Conservation (phyloP, 2,329 filamentous ascomycete genomes). For the Pseudonectria buxi region DNA sequence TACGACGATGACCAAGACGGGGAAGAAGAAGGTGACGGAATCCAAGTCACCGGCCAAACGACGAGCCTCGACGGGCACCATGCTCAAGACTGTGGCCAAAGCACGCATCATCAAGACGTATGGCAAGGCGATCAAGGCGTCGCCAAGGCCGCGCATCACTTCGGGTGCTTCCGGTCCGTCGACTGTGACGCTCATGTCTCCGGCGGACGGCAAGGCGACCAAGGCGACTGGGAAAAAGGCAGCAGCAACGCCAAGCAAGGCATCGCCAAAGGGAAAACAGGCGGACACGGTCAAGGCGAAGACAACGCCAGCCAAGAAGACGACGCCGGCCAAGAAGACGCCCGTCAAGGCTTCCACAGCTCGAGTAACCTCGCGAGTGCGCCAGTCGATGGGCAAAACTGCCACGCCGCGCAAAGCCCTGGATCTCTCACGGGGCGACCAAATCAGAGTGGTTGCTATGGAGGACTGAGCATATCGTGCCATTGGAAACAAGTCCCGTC, state of each 20-base stretch:
- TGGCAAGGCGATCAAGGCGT: conserved; percentile 15
- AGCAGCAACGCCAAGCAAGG: conserved; percentile 7
- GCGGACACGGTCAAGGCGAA: neutral
- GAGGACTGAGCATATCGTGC: neutral
- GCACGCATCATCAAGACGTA: conserved; percentile 25
- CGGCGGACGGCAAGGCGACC: conserved; percentile 5
- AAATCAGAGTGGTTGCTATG: conserved; percentile 15
- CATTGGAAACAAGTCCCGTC: no score
- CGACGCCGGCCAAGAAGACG: conserved; percentile 5
- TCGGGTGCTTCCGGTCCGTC: conserved; percentile 13
- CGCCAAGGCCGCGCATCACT: conserved; percentile 15
- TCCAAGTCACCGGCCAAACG: conserved; percentile 21
- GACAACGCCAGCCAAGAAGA: conserved; percentile 5
- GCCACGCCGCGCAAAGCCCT: conserved; percentile 15
- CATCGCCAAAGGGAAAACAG: conserved; percentile 1
- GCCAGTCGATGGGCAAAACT: conserved; percentile 5
- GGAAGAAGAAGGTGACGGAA: conserved; percentile 20
- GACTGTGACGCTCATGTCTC: conserved; percentile 12
- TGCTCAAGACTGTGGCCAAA: conserved; percentile 24
- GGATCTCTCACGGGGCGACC: conserved; percentile 12
- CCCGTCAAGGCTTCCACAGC: conserved; percentile 9
- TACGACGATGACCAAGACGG: conserved; percentile 22
- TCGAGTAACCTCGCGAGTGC: neutral
- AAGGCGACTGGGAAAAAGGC: conserved; percentile 11
- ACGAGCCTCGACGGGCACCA: conserved; percentile 17